Percentiles rank a stretch among this genome's conserved stretches.
Evolutionary conservation across 2,329 filamentous ascomycete genomes (phyloP).

Genomic region (Curvularia sp.): DNA sequence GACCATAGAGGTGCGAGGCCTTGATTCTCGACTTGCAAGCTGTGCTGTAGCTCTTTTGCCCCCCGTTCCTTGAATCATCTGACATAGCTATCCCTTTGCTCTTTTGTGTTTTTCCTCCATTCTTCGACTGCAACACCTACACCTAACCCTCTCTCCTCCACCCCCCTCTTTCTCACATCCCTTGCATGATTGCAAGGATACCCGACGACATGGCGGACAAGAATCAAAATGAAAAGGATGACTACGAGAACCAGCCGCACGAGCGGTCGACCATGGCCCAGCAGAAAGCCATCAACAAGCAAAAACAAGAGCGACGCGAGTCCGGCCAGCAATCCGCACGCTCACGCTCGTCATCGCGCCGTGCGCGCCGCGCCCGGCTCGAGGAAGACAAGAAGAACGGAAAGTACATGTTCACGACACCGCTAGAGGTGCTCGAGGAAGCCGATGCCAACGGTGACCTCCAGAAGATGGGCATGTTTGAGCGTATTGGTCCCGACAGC

Average conservation of each 20-base stretch:
- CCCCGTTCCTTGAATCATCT: not conserved
- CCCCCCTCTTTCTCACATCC: not conserved
- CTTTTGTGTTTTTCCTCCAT: not conserved
- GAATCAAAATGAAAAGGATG: slow-evolving; percentile 27
- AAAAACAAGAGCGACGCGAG: slow-evolving; percentile 50
- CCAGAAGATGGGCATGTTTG: slow-evolving; percentile 59
- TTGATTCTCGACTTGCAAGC: slow-evolving; percentile 13
- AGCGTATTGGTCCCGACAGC: slow-evolving; percentile 62
- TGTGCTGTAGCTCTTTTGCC: not conserved
- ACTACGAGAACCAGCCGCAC: slow-evolving; percentile 45
- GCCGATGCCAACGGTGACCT: slow-evolving; percentile 60
- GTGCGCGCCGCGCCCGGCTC: slow-evolving; percentile 57
- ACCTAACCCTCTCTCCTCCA: not conserved
- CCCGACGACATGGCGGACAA: slow-evolving; percentile 43
- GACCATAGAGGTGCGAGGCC: slow-evolving; percentile 15
- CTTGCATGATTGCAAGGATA: slow-evolving; percentile 29
- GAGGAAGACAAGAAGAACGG: slow-evolving; percentile 54
- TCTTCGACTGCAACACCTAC: slow-evolving; percentile 1
- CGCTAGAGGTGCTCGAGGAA: slow-evolving; percentile 58
- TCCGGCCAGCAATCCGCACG: slow-evolving; percentile 51
- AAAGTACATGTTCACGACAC: slow-evolving; percentile 60
- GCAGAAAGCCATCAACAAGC: slow-evolving; percentile 54
- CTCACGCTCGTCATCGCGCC: slow-evolving; percentile 56
- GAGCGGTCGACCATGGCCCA: slow-evolving; percentile 56
- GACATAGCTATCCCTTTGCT: slow-evolving; percentile 3